Base-by-base conservation (phyloP, 768 basidiomycete species). In the Calocera viscosa region DNA sequence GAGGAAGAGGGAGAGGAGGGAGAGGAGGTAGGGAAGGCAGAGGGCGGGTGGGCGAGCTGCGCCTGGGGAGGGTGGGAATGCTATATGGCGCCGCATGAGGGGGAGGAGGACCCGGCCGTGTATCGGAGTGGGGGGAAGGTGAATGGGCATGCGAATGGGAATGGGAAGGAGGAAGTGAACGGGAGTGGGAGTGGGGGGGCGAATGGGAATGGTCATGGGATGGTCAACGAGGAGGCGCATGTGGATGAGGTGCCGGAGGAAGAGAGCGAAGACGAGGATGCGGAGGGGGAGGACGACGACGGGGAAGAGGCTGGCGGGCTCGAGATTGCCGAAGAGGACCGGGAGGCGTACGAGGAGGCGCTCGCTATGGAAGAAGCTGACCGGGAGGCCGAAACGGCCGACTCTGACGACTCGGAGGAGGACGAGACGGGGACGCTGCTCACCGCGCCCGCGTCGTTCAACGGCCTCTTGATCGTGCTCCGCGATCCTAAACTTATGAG, bases 41-140 rank as follows among this genome's bases (percentile, higher is more conserved):
- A 73, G 30, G 74, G 73, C 32, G 85, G 84, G 16, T 90, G 90
- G 90, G 80, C 84, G 73, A 80, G 80, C 17, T 87, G 88, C 12
- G 85, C 85, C 69, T 91, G 86, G 84, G 95, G 95, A 60, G 95
- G 91, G 19, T 97, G 94, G 94, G 94, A 97, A 88, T 94, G 93
- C 73, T 98, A 97, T 76, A 89, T 96, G 84, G 90, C 93, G 1
- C 90, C 91, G 43, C 92, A 95, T 70, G 88, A 94, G 69, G 93
- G 91, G 71, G 91, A 92, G 72, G 94, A 95, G 69, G 94, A 98
- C 75, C 94, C 94, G 16, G 92, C 94, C 1, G 88, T 96, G 17
- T 98, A 95, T 75, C 88, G 92, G 14, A 60, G 53, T 22, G 30
- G 53, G 81, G 81, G 73, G 81, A 76, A 71, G 53, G 75, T 72